Conservation (phyloP, 2,329 filamentous ascomycete genomes). For the Arthrobotrys iridis region DNA sequence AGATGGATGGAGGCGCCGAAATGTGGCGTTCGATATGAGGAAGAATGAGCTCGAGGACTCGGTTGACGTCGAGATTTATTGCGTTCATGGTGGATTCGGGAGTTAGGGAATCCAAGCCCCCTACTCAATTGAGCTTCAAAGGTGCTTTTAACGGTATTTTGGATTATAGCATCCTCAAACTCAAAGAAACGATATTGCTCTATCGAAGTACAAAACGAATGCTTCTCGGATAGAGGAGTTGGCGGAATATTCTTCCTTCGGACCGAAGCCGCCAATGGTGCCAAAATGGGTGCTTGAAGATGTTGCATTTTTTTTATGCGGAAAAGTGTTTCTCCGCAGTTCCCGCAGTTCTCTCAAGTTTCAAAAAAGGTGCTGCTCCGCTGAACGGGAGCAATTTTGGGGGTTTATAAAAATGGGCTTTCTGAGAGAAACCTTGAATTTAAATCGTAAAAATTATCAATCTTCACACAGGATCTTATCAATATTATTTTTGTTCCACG, state of each 20-base stretch:
- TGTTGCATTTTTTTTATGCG: conserved; percentile 45
- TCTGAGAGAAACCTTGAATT: not conserved
- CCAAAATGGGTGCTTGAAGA: not conserved
- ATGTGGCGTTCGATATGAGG: conserved; percentile 24
- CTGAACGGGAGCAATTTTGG: not conserved
- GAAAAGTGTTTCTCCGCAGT: conserved; percentile 42
- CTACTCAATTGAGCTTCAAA: not conserved
- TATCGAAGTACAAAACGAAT: not conserved
- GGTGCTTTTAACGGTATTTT: not conserved
- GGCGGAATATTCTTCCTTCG: not conserved
- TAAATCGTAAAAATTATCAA: not conserved
- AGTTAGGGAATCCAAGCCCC: not conserved
- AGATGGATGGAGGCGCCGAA: conserved; percentile 20
- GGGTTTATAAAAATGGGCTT: conserved; percentile 25
- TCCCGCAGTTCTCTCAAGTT: not conserved
- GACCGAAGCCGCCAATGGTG: conserved; percentile 1
- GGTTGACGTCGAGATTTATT: conserved; percentile 17
- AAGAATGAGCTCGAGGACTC: conserved; percentile 16
- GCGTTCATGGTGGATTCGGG: conserved; percentile 11
- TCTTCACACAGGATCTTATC: conserved; percentile 5
- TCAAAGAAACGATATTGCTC: not conserved
- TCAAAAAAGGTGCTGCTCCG: not conserved
- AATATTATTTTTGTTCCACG: not conserved
- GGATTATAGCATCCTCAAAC: not conserved
- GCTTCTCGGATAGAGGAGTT: not conserved